These are phyloP conservation scores for Scleroderma bovista DNA, from an alignment of 768 basidiomycete species.

Conservation along the genomic window DNA sequence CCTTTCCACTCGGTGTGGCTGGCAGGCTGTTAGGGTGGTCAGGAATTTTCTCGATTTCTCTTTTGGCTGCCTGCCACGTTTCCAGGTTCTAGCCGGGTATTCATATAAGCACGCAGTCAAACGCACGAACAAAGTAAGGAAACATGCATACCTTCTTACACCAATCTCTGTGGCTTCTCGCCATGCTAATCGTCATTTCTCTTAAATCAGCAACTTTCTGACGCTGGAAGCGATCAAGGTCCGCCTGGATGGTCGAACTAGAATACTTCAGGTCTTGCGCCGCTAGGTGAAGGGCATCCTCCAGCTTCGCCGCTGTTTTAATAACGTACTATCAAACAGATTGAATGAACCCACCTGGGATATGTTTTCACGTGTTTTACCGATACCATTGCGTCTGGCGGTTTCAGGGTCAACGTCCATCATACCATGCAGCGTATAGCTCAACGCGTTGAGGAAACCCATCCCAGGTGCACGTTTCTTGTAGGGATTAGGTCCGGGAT, in stretches of 20 bases:
- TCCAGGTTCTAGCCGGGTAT: constrained; percentile 74
- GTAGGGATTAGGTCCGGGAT: constrained; percentile 72
- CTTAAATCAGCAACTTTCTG: constrained; percentile 97
- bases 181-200: constrained; percentile 90
- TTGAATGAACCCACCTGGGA: constrained; percentile 61
- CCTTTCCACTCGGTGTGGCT: constrained; percentile 29
- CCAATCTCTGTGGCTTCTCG: constrained; percentile 91
- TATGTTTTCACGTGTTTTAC: constrained; percentile 90
- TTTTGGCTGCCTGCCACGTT: constrained; percentile 94
- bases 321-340: constrained; percentile 7
- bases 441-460: constrained; percentile 85
- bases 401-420: constrained; percentile 99
- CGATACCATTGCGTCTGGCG: constrained; percentile 86
- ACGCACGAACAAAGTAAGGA: constrained; percentile 3
- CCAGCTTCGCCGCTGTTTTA: constrained; percentile 53
- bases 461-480: constrained; percentile 66
- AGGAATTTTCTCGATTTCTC: constrained; percentile 86
- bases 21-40: constrained; percentile 78
- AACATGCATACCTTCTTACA: constrained; percentile 74
- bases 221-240: constrained; percentile 95
- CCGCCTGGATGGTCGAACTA: constrained; percentile 93
- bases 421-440: constrained; percentile 94
- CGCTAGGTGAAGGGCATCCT: constrained; percentile 88
- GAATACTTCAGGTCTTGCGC: constrained; percentile 96
- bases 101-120: constrained; percentile 9